Evolutionary conservation across 1,139 yeast species (phyloP), one percentile per base, ranked within the genome.

Genomic region (Neolecta irregularis): DNA sequence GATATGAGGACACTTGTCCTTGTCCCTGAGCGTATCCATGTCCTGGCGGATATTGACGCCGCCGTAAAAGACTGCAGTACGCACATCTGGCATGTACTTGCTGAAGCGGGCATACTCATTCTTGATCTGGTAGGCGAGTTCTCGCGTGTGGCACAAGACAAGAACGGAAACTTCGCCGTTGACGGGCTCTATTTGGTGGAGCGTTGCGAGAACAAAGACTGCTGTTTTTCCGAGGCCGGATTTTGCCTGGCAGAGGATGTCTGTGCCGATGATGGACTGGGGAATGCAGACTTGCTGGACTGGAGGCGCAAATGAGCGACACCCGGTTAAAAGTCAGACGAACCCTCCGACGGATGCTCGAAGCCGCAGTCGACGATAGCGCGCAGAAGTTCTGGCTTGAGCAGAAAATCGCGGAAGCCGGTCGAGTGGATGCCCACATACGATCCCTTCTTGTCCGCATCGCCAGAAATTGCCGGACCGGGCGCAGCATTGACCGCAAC

Each of bases 141-240:
- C 98, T 69, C 98, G 80, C 44, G 98, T 91, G 63, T 88, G 95
- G 65, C 98, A 88, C 50, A 88, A 72, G 38, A 88, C 96, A 54
- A 88, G 68, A 41, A 93, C 88, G 39, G 93, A 72, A 45, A 88
- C 79, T 61, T 88, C 96, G 53, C 98, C 98, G 43, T 93, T 83
- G 46, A 88, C 83, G 36, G 98, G 96, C 54, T 88, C 98, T 54
- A 88, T 70, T 64, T 88, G 96, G 62, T 88, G 96, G 55, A 88
- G 69, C 42, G 98, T 85, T 18, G 95, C 81, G 54, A 88, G 69
- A 41, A 88, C 96, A 52, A 88, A 88, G 43, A 88, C 98, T 35
- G 98, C 98, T 41, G 98, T 88, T 62, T 88, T 88, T 74, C 98
- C 98, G 50, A 88, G 70, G 75, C 98, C 98, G 33, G 98, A 88